Percentiles rank a stretch among this genome's conserved stretches.
Evolutionary conservation across 495 filamentous ascomycete species (phyloP).

Genomic region (Aspergillus incahuasiensis): DNA sequence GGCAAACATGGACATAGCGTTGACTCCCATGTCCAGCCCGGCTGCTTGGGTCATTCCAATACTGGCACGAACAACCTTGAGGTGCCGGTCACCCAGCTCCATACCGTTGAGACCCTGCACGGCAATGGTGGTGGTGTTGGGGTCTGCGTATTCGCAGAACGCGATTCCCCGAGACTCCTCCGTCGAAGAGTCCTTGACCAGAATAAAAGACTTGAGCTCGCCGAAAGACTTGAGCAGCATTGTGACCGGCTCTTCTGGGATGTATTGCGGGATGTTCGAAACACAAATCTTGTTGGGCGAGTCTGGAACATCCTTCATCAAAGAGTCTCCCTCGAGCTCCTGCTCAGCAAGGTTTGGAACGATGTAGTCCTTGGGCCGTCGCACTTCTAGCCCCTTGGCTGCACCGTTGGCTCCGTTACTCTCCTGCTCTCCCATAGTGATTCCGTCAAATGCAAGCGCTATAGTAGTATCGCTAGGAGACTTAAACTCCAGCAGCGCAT

Average conservation of each 20-base stretch:
- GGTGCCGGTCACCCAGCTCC: constrained; percentile 78
- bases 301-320: constrained; percentile 80
- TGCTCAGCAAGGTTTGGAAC: constrained; percentile 79
- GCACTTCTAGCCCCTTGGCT: constrained; percentile 67
- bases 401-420: constrained; percentile 53
- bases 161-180: constrained; percentile 91
- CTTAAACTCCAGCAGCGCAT: constrained; percentile 91
- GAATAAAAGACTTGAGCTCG: constrained; percentile 84
- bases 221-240: constrained; percentile 89
- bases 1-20: constrained; percentile 98
- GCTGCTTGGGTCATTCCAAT: constrained; percentile 87
- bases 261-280: constrained; percentile 78
- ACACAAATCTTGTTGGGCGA: constrained; percentile 94
- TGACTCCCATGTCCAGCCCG: constrained; percentile 90
- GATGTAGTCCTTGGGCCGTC: constrained; percentile 95
- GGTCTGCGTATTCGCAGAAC: constrained; percentile 90
- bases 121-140: constrained; percentile 72
- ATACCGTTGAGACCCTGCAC: constrained; percentile 90
- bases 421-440: constrained; percentile 74
- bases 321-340: constrained; percentile 68
- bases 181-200: constrained; percentile 82
- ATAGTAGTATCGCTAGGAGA: constrained; percentile 82
- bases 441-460: constrained; percentile 84
- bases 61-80: constrained; percentile 84
- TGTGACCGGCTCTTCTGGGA: constrained; percentile 84